Percentiles rank a stretch among this genome's conserved stretches.
Conservation (phyloP, 495 filamentous ascomycete species). For the Tuber microsphaerosporum region DNA sequence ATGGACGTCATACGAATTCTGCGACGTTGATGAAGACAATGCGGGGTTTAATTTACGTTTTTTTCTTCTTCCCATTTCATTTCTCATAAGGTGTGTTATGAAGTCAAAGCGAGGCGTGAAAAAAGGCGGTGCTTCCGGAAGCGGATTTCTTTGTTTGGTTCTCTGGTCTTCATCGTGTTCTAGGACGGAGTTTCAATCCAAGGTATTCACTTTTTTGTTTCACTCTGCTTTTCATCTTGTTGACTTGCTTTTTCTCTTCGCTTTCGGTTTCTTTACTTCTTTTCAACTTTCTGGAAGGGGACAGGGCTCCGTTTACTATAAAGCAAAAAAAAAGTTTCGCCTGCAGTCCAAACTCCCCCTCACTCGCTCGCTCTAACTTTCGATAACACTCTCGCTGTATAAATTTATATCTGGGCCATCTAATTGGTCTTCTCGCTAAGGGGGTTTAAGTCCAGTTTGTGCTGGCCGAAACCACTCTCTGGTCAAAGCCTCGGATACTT, state of each 20-base stretch:
- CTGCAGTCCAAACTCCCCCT: constrained; percentile 7
- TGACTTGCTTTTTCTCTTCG: constrained; percentile 18
- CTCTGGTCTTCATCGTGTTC: background rate
- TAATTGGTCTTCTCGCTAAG: constrained; percentile 14
- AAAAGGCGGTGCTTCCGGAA: background rate
- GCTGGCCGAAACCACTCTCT: constrained; percentile 53
- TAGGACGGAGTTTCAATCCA: background rate
- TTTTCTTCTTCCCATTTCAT: background rate
- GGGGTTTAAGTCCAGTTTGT: constrained; percentile 34
- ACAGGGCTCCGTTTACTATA: constrained; percentile 5
- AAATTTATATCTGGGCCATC: background rate
- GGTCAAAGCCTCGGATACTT: constrained; percentile 49
- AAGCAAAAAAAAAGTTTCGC: constrained; percentile 8
- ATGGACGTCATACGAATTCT: background rate
- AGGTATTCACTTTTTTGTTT: constrained; percentile 13
- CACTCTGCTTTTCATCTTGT: constrained; percentile 13
- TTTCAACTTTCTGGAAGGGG: constrained; percentile 9
- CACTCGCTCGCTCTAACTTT: constrained; percentile 7
- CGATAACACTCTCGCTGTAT: background rate
- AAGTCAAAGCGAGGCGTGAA: background rate
- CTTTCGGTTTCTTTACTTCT: constrained; percentile 4
- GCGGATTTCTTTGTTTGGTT: constrained; percentile 1
- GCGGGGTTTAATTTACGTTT: background rate
- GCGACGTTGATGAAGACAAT: background rate
- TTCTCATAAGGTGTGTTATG: background rate